Base-by-base conservation (phyloP, 345 rosid species). In the Corymbia maculata region DNA sequence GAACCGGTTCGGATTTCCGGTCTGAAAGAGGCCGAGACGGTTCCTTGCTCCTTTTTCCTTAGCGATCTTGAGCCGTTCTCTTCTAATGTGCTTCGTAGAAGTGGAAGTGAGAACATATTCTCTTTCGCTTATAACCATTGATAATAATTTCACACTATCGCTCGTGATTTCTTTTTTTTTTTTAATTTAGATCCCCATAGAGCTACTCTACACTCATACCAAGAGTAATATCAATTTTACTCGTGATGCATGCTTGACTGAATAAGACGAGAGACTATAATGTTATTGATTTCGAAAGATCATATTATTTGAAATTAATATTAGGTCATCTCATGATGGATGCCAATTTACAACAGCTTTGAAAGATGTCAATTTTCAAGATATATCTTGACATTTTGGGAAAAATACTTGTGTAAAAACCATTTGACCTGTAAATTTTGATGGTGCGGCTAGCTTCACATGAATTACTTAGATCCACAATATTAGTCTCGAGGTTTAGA, bases 261-360 rank as follows among this genome's bases (percentile, higher is more conserved):
- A 66, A 30, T 66, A 11, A 68, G 30, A 16, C 0, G 6, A 15
- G 9, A 42, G 10, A 5, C 17, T 36, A 6, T 2, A 4, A 70
- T 5, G 26, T 70, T 36, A 36, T 36, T 17, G 45, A 70, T 70
- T 32, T 17, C 21, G 13, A 36, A 70, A 17, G 11, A 6, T 15
- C 11, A 30, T 66, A 66, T 15, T 15, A 30, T 30, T 16, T 30
- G 9, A 68, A 30, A 68, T 68, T 30, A 11, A 5, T 36, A 13
- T 2, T 1, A 1, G 13, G 0, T 70, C 6, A 9, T 32, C 13
- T 70, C 2, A 0, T 36, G 6, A 8, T 0, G 5, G 5, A 70
- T 32, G 5, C 80, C 10, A 36, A 2, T 4, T 36, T 70, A 2
- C 13, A 9, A 36, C 9, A 6, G 8, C 61, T 32, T 2, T 0